Conservation (phyloP, 176 grass and related monocot species). For the Echinochloa phyllopogon region DNA sequence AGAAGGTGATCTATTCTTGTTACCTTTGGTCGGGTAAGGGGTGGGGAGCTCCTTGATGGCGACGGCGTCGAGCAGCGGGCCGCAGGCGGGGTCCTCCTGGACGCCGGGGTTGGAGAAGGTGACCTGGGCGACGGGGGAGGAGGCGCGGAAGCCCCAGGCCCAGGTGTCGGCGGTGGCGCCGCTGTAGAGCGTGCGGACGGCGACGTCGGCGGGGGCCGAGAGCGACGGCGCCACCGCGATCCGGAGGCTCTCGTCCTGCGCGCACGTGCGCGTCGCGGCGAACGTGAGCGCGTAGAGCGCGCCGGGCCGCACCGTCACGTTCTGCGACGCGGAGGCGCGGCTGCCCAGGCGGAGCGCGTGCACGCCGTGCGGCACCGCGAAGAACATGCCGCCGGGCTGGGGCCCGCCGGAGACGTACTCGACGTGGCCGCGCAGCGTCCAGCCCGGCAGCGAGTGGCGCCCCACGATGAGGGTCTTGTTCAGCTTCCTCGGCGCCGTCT, state of each 20-base stretch:
- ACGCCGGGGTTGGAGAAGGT: slow-evolving; percentile 88
- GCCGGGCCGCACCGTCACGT: slow-evolving; percentile 78
- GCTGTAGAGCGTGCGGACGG: slow-evolving; percentile 90
- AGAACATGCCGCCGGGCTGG: slow-evolving; percentile 93
- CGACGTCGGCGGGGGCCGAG: slow-evolving; percentile 68
- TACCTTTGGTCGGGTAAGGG: slow-evolving; percentile 77
- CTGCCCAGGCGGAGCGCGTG: slow-evolving; percentile 87
- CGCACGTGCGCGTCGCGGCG: slow-evolving; percentile 89
- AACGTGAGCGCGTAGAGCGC: slow-evolving; percentile 91
- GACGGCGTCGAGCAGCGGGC: slow-evolving; percentile 84
- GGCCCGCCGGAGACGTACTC: slow-evolving; percentile 90
- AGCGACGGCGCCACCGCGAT: slow-evolving; percentile 69
- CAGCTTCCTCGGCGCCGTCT: slow-evolving; percentile 70
- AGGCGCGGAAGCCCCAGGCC: slow-evolving; percentile 85
- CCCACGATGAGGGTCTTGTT: slow-evolving; percentile 91
- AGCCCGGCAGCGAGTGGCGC: slow-evolving; percentile 85
- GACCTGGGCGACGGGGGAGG: slow-evolving; percentile 51
- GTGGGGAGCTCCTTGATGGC: slow-evolving; percentile 91
- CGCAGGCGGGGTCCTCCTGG: slow-evolving; percentile 81
- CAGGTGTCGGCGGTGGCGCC: slow-evolving; percentile 74
- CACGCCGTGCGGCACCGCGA: slow-evolving; percentile 79
- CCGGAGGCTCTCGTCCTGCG: slow-evolving; percentile 84
- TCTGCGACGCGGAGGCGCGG: slow-evolving; percentile 76
- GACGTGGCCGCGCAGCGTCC: slow-evolving; percentile 74
- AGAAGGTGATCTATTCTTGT: neutral